Percentiles rank a stretch among this genome's conserved stretches.
phyloP scores from a whole-genome alignment of 1,284 basidiomycete genomes.

The Mycena sp. region DNA sequence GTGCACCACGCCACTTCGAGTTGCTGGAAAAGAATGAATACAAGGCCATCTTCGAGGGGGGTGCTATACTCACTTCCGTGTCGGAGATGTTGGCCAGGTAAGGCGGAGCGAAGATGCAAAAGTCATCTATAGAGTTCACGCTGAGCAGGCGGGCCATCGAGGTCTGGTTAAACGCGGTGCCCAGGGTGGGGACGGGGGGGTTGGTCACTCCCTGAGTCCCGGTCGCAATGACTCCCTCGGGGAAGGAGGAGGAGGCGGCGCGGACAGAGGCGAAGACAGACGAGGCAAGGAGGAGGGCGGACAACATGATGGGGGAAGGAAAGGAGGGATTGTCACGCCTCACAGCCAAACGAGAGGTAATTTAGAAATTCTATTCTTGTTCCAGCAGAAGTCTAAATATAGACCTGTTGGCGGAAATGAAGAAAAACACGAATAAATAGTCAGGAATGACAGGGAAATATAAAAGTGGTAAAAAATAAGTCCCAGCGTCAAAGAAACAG shows the following conservation, averaged over 20 bases:
- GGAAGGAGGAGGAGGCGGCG: conserved; percentile 38
- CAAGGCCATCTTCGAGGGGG: background rate
- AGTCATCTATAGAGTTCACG: conserved; percentile 51
- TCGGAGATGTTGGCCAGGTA: conserved; percentile 41
- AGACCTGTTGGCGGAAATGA: too few relatives aligned
- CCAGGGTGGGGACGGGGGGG: conserved; percentile 47
- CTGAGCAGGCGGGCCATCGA: conserved; percentile 47
- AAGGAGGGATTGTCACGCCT: too few relatives aligned
- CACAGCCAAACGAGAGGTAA: too few relatives aligned
- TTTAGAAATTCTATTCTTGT: too few relatives aligned
- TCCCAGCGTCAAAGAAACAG: too few relatives aligned
- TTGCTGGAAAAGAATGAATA: conserved; percentile 45
- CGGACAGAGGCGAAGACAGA: conserved; percentile 25
- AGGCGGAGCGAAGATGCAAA: conserved; percentile 50
- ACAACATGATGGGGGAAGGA: conserved; percentile 1
- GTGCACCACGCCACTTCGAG: conserved; percentile 78
- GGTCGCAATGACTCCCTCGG: conserved; percentile 49
- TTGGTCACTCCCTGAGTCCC: conserved; percentile 51
- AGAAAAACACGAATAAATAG: too few relatives aligned
- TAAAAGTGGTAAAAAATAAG: too few relatives aligned
- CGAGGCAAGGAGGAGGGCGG: conserved; percentile 28
- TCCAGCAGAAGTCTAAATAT: too few relatives aligned
- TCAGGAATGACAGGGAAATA: too few relatives aligned
- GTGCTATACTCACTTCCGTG: conserved; percentile 47
- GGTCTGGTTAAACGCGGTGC: conserved; percentile 50